Percentiles rank a stretch among this genome's conserved stretches.
These are phyloP conservation scores for Podaxis mareebaensis DNA, from an alignment of 768 basidiomycete species.

Conservation along the genomic window DNA sequence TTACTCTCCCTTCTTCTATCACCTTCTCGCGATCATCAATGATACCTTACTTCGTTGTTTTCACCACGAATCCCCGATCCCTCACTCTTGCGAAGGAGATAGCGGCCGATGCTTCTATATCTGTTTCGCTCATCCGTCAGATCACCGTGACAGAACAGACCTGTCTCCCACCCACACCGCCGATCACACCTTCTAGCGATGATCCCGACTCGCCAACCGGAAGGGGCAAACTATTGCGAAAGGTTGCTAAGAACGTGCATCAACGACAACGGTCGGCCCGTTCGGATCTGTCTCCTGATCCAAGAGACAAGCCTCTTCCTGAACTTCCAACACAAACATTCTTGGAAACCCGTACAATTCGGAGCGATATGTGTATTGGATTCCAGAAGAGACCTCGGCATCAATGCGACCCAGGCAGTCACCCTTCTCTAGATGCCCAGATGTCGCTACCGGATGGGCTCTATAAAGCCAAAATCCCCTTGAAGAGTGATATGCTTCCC, in stretches of 20 bases:
- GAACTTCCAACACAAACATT: slow-evolving; percentile 38
- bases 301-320: slow-evolving; percentile 43
- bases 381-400: slow-evolving; percentile 70
- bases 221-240: slow-evolving; percentile 34
- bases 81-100: slow-evolving; percentile 60
- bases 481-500: slow-evolving; percentile 62
- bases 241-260: slow-evolving; percentile 30
- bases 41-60: slow-evolving; percentile 75
- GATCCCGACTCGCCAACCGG: slow-evolving; percentile 31
- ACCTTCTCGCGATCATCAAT: slow-evolving; percentile 61
- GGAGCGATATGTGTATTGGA: slow-evolving; percentile 58
- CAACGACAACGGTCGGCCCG: slow-evolving; percentile 26
- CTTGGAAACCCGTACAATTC: slow-evolving; percentile 47
- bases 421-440: slow-evolving; percentile 48
- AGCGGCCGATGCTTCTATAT: slow-evolving; percentile 68
- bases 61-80: slow-evolving; percentile 63
- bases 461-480: slow-evolving; percentile 55
- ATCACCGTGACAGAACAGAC: slow-evolving; percentile 50
- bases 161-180: slow-evolving; percentile 44
- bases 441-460: slow-evolving; percentile 66
- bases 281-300: slow-evolving; percentile 20
- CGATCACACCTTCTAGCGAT: slow-evolving; percentile 52
- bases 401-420: slow-evolving; percentile 36
- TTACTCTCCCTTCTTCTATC: slow-evolving; percentile 62
- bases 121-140: slow-evolving; percentile 65